phyloP scores from a whole-genome alignment of 75 land plant species.

The Gnetum montanum region DNA sequence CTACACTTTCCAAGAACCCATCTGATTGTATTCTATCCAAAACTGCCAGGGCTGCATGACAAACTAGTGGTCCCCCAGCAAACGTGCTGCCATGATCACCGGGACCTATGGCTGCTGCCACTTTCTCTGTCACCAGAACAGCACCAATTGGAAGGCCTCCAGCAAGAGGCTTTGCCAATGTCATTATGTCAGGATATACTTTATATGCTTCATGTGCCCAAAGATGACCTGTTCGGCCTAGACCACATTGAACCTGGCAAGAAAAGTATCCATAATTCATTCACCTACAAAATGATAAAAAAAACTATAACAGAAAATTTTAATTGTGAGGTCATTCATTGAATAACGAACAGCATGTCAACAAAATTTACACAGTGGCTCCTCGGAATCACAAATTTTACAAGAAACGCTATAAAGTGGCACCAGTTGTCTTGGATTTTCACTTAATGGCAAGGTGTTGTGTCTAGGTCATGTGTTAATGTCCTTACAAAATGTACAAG shows the following conservation, averaged over 20 bases:
- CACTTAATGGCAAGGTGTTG: too few species aligned
- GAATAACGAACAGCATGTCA: too few species aligned
- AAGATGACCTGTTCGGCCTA: conserved; percentile 71
- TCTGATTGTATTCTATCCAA: conserved; percentile 56
- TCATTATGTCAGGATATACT: conserved; percentile 81
- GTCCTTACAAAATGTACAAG: too few species aligned
- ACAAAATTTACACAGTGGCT: too few species aligned
- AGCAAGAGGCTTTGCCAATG: conserved; percentile 85
- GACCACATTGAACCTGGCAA: conserved; percentile 83
- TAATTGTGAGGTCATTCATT: too few species aligned
- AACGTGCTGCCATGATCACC: conserved; percentile 94
- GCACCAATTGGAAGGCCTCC: conserved; percentile 89
- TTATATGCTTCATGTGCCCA: conserved; percentile 80
- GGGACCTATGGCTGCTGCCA: conserved; percentile 43
- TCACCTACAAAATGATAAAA: too few species aligned
- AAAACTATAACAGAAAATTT: too few species aligned
- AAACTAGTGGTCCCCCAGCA: conserved; percentile 80
- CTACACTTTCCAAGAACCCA: conserved; percentile 54
- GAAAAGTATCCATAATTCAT: too few species aligned
- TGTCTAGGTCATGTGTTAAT: too few species aligned
- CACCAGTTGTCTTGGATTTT: too few species aligned
- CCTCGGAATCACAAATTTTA: too few species aligned
- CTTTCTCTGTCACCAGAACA: conserved; percentile 54
- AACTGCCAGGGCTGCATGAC: conserved; percentile 57
- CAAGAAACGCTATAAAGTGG: too few species aligned